phyloP scores from a whole-genome alignment of 192 early-diverging fungal species.

The Backusella westeae region DNA sequence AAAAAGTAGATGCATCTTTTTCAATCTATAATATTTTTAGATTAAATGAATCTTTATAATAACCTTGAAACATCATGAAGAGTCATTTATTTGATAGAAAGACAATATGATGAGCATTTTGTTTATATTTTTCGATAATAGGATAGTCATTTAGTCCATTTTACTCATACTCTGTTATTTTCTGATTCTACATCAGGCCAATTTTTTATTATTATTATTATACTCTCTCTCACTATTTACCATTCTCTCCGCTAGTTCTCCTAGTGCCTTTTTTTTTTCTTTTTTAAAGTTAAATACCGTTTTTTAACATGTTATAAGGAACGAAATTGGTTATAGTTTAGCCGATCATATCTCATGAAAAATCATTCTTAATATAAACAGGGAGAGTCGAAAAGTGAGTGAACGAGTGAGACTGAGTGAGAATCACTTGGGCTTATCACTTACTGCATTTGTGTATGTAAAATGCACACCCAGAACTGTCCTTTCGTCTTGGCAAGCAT shows the following conservation, averaged over 20 bases:
- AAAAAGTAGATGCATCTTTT: neutral
- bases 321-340: neutral
- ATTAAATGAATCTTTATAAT: neutral
- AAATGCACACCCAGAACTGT: constrained; percentile 1
- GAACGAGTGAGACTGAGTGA: neutral
- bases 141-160: neutral
- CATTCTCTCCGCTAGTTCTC: neutral
- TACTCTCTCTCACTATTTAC: neutral
- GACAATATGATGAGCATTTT: neutral
- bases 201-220: neutral
- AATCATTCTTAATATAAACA: neutral
- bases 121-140: neutral
- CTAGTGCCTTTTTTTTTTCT: neutral
- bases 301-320: neutral
- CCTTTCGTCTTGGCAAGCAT: constrained; percentile 4
- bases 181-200: too few species aligned
- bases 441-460: neutral
- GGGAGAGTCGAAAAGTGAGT: neutral
- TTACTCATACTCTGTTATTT: neutral
- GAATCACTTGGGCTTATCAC: neutral
- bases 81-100: neutral
- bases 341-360: neutral
- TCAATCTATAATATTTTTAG: neutral
- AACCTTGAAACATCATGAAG: neutral
- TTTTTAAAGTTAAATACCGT: neutral